Base-by-base conservation (phyloP, 1,284 basidiomycete genomes). In the Vanrija sp. region DNA sequence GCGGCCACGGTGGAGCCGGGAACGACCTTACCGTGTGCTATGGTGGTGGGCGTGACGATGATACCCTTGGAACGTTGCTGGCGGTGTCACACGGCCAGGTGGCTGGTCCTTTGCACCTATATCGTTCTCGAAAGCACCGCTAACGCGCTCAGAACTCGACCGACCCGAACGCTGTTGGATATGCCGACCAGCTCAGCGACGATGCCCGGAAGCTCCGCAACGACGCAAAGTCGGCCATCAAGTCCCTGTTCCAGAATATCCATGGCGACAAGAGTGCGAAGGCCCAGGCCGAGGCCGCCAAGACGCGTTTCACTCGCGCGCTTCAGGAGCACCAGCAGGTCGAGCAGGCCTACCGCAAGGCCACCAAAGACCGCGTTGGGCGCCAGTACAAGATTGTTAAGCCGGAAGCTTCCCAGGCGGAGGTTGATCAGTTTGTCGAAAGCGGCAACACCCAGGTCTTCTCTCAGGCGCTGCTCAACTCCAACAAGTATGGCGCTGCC, bases 321-420 rank as follows among this genome's bases (percentile, higher is more conserved):
- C 74, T 83, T 46, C 75, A 82, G 61, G 76, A 81, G 61, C 82
- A 83, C 69, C 92, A 97, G 78, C 84, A 85, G 42, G 91, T 96
- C 23, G 96, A 99, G 79, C 88, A 93, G 76, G 86, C 91, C 71
- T 91, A 89, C 75, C 86, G 95, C 56, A 83, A 87, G 64, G 94
- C 91, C 80, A 93, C 96, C 78, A 91, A 91, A 78, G 90, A 94
- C 74, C 83, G 93, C 45, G 86, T 95, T 80, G 94, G 95, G 79
- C 84, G 96, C 61, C 96, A 98, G 79, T 95, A 88, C 81, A 91
- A 87, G 79, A 98, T 98, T 65, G 91, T 94, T 55, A 95, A 96
- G 79, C 91, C 91, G 7, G 86, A 93, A 68, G 92, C 92, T 3
- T 87, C 90, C 15, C 83, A 84, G 5, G 86, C 91, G 55, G 92